These are phyloP conservation scores for Hypholoma fasciculare DNA, from an alignment of 768 basidiomycete genomes.

Conservation along the genomic window DNA sequence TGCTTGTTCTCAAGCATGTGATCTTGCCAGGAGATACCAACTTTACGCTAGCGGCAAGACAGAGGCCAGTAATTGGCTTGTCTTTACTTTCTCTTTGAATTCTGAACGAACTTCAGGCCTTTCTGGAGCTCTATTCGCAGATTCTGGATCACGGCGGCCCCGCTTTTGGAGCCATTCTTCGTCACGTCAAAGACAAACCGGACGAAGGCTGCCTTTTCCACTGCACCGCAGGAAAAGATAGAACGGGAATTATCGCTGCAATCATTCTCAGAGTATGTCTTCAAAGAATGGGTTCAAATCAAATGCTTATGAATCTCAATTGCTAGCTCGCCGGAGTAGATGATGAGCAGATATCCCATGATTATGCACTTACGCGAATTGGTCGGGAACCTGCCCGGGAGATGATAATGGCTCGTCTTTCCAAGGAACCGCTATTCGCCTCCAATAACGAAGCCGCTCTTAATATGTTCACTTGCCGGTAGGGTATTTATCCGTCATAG, in stretches of 20 bases:
- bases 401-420: constrained; percentile 66
- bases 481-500: constrained; percentile 13
- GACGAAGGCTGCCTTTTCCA: constrained; percentile 69
- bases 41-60: constrained; percentile 80
- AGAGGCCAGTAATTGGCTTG: constrained; percentile 45
- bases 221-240: constrained; percentile 85
- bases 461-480: constrained; percentile 86
- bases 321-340: constrained; percentile 71
- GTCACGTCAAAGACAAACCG: constrained; percentile 73
- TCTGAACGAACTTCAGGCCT: constrained; percentile 47
- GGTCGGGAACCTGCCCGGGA: constrained; percentile 79
- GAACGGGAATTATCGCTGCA: constrained; percentile 77
- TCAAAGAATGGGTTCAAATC: not conserved
- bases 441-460: constrained; percentile 72
- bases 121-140: constrained; percentile 80
- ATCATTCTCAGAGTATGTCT: constrained; percentile 62
- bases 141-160: constrained; percentile 73
- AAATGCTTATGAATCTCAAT: not conserved
- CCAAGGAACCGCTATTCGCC: constrained; percentile 72
- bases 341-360: constrained; percentile 61
- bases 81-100: not conserved
- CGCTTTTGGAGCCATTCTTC: constrained; percentile 70
- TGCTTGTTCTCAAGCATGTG: constrained; percentile 21
- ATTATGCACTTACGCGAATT: constrained; percentile 77
- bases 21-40: constrained; percentile 55